Base-by-base conservation (phyloP, 2,329 filamentous ascomycete genomes). In the Aspergillus ibericus region DNA sequence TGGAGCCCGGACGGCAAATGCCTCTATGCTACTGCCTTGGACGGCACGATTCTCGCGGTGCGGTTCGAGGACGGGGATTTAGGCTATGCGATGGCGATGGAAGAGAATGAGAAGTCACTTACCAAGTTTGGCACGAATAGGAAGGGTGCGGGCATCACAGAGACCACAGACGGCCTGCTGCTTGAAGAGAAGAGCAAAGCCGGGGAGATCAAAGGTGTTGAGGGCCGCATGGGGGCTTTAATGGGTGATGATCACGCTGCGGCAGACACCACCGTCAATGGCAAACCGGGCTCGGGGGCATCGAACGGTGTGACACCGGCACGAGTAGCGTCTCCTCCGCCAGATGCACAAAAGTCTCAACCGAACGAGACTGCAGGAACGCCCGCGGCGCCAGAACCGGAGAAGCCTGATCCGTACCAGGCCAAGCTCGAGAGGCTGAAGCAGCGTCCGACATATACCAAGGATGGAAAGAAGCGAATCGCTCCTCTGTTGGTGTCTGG, bases 401-500 rank as follows among this genome's bases (percentile, higher is more conserved):
- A 73, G 27, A 77, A 77, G 60, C 72, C 73, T 3, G 85, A 89
- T 65, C 81, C 82, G 10, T 84, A 83, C 63, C 78, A 80, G 59
- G 82, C 80, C 15, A 85, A 86, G 65, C 73, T 89, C 3, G 86
- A 89, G 65, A 84, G 85, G 62, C 77, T 98, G 63, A 98, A 98
- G 76, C 91, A 93, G 62, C 85, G 95, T 53, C 93, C 98, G 3
- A 97, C 93, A 0, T 88, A 97, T 60, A 96, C 92, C 0, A 98
- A 97, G 73, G 93, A 99, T 65, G 95, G 95, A 29, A 98, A 95
- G 78, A 99, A 99, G 78, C 86, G 95, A 55, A 93, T 99, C 56
- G 91, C 92, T 4, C 95, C 95, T 1, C 81, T 99, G 63, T 82
- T 99, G 12, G 91, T 99, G 6, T 96, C 93, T 0, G 92, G 92